These are phyloP conservation scores for Albizia julibrissin DNA, from an alignment of 306 rosid species.

Conservation along the genomic window DNA sequence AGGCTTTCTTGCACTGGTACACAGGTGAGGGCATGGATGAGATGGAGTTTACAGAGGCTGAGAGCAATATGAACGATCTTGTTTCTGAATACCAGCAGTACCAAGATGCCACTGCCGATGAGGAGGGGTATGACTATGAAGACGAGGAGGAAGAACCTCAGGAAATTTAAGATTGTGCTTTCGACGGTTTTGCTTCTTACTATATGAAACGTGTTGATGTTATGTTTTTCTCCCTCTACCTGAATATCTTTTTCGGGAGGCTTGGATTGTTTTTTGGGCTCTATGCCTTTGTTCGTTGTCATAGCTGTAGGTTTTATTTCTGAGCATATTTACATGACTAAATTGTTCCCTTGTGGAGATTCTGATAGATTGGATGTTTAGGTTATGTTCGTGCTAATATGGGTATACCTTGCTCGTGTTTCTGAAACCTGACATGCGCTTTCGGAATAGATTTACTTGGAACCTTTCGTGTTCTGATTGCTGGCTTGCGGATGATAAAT, in stretches of 20 bases:
- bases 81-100: slow-evolving; percentile 72
- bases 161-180: slow-evolving; percentile 37
- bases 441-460: not conserved
- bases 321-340: slow-evolving; percentile 26
- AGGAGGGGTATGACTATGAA: slow-evolving; percentile 54
- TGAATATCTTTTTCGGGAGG: slow-evolving; percentile 55
- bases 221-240: slow-evolving; percentile 27
- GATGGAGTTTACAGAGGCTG: slow-evolving; percentile 27
- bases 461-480: not conserved
- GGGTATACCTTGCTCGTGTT: not conserved
- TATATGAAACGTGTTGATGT: slow-evolving; percentile 31
- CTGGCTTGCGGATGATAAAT: not conserved
- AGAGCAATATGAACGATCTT: slow-evolving; percentile 48
- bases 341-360: slow-evolving; percentile 4
- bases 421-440: not conserved
- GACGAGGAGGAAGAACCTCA: slow-evolving; percentile 63
- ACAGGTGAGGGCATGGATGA: slow-evolving; percentile 25
- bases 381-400: not conserved
- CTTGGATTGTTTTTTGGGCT: slow-evolving; percentile 37
- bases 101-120: slow-evolving; percentile 72
- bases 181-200: not conserved
- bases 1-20: slow-evolving; percentile 52
- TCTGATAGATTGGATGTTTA: not conserved
- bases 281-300: slow-evolving; percentile 17
- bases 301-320: slow-evolving; percentile 35